A percentile compares a stretch with the other conserved stretches of the same genome.
phyloP scores from a whole-genome alignment of 495 filamentous ascomycete genomes.

The Oleoguttula mirabilis region DNA sequence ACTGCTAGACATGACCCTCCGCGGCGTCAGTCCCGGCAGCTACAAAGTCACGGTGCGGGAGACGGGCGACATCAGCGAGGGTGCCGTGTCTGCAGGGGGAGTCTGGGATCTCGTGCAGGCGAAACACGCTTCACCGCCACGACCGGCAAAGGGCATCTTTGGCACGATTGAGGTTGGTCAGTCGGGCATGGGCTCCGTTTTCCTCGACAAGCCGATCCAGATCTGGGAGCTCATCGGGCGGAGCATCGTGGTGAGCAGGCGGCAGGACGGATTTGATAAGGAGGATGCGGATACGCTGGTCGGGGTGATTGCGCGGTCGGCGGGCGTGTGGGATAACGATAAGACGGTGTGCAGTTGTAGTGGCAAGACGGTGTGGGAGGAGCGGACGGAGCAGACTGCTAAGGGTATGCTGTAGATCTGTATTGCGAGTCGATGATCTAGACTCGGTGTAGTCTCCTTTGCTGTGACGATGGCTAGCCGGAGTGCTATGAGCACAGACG shows the following conservation, averaged over 20 bases:
- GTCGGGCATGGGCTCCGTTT: constrained; percentile 57
- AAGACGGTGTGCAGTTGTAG: constrained; percentile 94
- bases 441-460: no score
- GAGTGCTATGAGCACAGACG: no score
- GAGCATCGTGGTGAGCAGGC: constrained; percentile 56
- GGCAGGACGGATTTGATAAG: constrained; percentile 46
- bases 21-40: constrained; percentile 65
- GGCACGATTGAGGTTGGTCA: constrained; percentile 61
- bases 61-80: constrained; percentile 79
- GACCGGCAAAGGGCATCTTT: constrained; percentile 50
- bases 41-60: constrained; percentile 76
- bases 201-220: constrained; percentile 68
- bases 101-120: constrained; percentile 57
- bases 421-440: no score
- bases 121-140: constrained; percentile 34
- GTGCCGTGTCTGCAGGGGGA: constrained; percentile 66
- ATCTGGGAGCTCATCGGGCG: constrained; percentile 94
- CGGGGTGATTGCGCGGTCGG: constrained; percentile 86
- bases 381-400: constrained; percentile 75
- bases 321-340: constrained; percentile 96
- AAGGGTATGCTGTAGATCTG: constrained; percentile 88
- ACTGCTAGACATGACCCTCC: constrained; percentile 76
- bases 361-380: constrained; percentile 96
- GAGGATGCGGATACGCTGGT: constrained; percentile 76
- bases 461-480: no score